phyloP scores from a whole-genome alignment of 1,284 basidiomycete genomes.

The Porodaedalea pini region DNA sequence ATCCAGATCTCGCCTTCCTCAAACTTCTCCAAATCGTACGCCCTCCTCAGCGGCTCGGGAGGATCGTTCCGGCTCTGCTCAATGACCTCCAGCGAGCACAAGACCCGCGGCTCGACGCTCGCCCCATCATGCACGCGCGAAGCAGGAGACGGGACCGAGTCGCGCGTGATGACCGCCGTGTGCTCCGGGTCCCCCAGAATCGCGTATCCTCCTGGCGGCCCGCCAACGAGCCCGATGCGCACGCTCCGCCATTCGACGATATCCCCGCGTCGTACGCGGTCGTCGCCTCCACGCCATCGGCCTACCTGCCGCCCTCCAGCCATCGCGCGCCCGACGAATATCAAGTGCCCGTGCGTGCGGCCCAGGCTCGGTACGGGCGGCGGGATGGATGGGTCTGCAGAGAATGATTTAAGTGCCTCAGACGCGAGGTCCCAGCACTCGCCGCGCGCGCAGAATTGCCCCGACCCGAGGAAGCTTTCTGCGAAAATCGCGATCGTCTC shows the following conservation, averaged over 20 bases:
- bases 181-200: slow-evolving; percentile 39
- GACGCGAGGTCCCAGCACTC: slow-evolving; percentile 60
- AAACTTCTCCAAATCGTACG: slow-evolving; percentile 32
- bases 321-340: slow-evolving; percentile 43
- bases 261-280: slow-evolving; percentile 49
- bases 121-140: slow-evolving; percentile 24
- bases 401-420: slow-evolving; percentile 46
- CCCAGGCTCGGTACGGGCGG: slow-evolving; percentile 45
- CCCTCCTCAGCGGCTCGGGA: slow-evolving; percentile 26
- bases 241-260: slow-evolving; percentile 51
- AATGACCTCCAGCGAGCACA: slow-evolving; percentile 35
- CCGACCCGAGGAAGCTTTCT: slow-evolving; percentile 41
- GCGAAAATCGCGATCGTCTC: slow-evolving; percentile 47
- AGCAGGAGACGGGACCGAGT: slow-evolving; percentile 25
- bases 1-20: slow-evolving; percentile 40
- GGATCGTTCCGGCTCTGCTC: slow-evolving; percentile 34
- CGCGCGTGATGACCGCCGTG: slow-evolving; percentile 35
- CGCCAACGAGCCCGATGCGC: slow-evolving; percentile 30
- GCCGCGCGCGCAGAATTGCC: slow-evolving; percentile 46
- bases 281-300: slow-evolving; percentile 51
- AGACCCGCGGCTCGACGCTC: slow-evolving; percentile 19
- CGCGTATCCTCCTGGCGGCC: slow-evolving; percentile 7
- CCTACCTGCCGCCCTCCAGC: slow-evolving; percentile 37
- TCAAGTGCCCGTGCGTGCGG: slow-evolving; percentile 53
- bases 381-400: slow-evolving; percentile 42